Evolutionary conservation across 2,329 filamentous ascomycete genomes (phyloP).

Genomic region (Eurotiales sp.): DNA sequence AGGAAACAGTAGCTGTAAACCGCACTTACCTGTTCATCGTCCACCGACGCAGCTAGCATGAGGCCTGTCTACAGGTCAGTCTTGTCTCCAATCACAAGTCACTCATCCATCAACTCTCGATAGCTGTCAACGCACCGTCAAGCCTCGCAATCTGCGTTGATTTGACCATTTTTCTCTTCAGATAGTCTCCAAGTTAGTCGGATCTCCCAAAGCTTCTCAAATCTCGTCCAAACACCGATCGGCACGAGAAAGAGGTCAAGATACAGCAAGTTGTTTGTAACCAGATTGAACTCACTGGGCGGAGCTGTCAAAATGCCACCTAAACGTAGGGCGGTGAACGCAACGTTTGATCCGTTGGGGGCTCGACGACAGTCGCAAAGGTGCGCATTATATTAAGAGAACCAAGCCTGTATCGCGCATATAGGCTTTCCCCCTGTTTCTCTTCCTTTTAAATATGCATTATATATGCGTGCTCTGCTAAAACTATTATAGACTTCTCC

Average conservation of each 20-base stretch:
- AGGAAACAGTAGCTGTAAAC: neutral
- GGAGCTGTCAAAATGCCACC: constrained; percentile 28
- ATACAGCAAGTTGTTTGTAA: neutral
- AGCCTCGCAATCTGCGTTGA: constrained; percentile 93
- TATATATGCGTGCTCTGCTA: neutral
- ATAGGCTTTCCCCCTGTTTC: neutral
- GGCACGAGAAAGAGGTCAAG: neutral
- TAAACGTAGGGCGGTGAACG: constrained; percentile 32
- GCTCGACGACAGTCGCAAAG: neutral
- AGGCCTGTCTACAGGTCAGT: constrained; percentile 59
- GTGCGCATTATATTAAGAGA: too few species aligned
- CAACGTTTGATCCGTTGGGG: neutral
- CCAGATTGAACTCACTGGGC: constrained; percentile 17
- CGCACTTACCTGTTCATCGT: constrained; percentile 69
- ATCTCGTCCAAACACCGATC: neutral
- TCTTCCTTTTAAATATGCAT: neutral
- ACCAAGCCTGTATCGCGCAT: neutral
- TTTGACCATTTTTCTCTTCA: constrained; percentile 64
- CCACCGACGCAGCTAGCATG: constrained; percentile 90
- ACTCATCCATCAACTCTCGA: neutral
- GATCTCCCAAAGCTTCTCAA: too few species aligned
- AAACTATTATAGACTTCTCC: constrained; percentile 19
- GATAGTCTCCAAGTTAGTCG: neutral
- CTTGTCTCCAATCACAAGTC: neutral
- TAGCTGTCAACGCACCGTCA: constrained; percentile 60